These are phyloP conservation scores for Kwoniella sp. DNA, from an alignment of 768 basidiomycete genomes.

Conservation along the genomic window DNA sequence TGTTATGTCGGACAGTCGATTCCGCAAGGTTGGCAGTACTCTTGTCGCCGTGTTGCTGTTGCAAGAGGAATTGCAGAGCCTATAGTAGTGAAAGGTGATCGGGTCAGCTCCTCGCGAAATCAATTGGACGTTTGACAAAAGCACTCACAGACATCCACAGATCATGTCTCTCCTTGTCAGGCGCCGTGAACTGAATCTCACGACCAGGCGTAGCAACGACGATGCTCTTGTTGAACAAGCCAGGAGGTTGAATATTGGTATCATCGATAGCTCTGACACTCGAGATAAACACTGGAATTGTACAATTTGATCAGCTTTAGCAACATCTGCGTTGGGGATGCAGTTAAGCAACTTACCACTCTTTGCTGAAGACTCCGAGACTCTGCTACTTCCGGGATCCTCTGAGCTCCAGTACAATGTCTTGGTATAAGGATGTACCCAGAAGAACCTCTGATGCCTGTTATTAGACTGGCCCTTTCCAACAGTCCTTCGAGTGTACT, in stretches of 20 bases:
- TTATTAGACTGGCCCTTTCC: constrained; percentile 88
- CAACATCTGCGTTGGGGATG: background rate
- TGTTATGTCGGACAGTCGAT: constrained; percentile 22
- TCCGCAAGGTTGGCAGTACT: constrained; percentile 19
- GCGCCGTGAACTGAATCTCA: constrained; percentile 98
- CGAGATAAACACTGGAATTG: constrained; percentile 78
- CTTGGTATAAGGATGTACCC: constrained; percentile 99
- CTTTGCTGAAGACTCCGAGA: constrained; percentile 91
- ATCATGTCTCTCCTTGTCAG: constrained; percentile 91
- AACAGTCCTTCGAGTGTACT: constrained; percentile 86
- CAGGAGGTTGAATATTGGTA: constrained; percentile 93
- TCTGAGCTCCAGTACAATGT: constrained; percentile 95
- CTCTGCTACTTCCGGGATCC: constrained; percentile 85
- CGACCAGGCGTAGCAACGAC: constrained; percentile 88
- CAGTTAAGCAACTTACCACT: constrained; percentile 69
- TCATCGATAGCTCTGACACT: constrained; percentile 88
- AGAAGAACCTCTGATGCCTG: constrained; percentile 94
- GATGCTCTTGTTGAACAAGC: constrained; percentile 87
- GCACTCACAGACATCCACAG: constrained; percentile 85
- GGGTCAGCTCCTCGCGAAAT: too few species aligned
- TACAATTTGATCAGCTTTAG: constrained; percentile 20
- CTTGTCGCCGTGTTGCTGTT: constrained; percentile 62
- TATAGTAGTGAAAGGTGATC: too few species aligned
- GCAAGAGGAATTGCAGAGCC: constrained; percentile 88
- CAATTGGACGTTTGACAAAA: background rate